A percentile compares a stretch with the other conserved stretches of the same genome.
Conservation (phyloP, 345 rosid species). For the Bruguiera sexangula region DNA sequence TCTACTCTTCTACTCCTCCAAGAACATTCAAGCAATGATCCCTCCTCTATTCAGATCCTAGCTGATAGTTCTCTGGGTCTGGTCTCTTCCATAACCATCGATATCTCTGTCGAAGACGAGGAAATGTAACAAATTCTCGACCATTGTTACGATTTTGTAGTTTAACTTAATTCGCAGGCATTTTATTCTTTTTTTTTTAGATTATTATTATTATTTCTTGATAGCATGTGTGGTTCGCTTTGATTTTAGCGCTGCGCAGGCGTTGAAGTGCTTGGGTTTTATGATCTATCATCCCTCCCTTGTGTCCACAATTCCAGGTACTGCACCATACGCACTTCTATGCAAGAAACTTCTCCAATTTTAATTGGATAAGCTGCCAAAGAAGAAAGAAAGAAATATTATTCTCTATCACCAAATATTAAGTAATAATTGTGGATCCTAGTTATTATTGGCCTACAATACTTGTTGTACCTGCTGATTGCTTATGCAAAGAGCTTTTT, state of each 20-base stretch:
- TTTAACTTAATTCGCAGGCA: neutral
- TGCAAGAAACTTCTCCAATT: too few species aligned
- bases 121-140: conserved; percentile 35
- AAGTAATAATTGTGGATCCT: too few species aligned
- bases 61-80: conserved; percentile 26
- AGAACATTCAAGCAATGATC: conserved; percentile 30
- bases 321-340: too few species aligned
- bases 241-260: conserved; percentile 45
- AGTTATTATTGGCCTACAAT: too few species aligned
- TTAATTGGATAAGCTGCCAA: too few species aligned
- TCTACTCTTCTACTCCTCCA: conserved; percentile 38
- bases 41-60: conserved; percentile 31
- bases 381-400: too few species aligned
- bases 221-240: neutral
- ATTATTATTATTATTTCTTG: neutral
- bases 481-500: neutral
- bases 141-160: too few species aligned
- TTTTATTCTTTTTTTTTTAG: neutral
- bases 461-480: neutral
- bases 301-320: conserved; percentile 40
- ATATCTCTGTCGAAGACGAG: conserved; percentile 37
- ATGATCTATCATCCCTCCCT: conserved; percentile 48
- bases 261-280: conserved; percentile 60
- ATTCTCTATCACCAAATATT: too few species aligned
- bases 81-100: conserved; percentile 20